Percentiles rank a stretch among this genome's conserved stretches.
phyloP scores from a whole-genome alignment of 805 yeast genomes.

The Debaryomyces maramus region DNA sequence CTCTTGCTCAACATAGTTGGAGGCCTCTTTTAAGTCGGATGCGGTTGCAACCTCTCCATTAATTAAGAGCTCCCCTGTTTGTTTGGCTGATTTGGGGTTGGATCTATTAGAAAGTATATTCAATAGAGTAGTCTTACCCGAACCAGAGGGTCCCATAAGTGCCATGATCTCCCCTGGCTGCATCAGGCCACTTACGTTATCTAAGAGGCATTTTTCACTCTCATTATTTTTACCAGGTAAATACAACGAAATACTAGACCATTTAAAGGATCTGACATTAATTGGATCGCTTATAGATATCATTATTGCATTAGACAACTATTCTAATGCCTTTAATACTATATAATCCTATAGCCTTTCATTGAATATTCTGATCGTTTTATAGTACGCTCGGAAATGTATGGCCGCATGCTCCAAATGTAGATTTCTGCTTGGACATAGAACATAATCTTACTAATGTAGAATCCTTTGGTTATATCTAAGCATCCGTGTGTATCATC shows the following conservation, averaged over 20 bases:
- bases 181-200: constrained; percentile 77
- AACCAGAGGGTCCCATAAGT: constrained; percentile 55
- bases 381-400: no score
- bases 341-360: no score
- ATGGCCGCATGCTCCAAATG: no score
- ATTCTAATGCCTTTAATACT: no score
- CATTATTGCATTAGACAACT: not conserved
- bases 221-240: constrained; percentile 42
- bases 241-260: not conserved
- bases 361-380: no score
- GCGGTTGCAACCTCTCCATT: constrained; percentile 15
- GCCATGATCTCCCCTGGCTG: constrained; percentile 83
- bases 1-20: constrained; percentile 22
- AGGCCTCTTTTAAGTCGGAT: constrained; percentile 11
- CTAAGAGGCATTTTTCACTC: constrained; percentile 56
- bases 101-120: constrained; percentile 34
- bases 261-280: not conserved
- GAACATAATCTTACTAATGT: no score
- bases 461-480: no score
- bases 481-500: no score
- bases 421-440: no score
- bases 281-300: constrained; percentile 1
- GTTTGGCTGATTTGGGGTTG: constrained; percentile 18
- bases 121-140: constrained; percentile 47
- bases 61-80: constrained; percentile 38